Evolutionary conservation across 2,329 filamentous ascomycete species (phyloP).

Genomic region (Arthrobotrys entomopaga): DNA sequence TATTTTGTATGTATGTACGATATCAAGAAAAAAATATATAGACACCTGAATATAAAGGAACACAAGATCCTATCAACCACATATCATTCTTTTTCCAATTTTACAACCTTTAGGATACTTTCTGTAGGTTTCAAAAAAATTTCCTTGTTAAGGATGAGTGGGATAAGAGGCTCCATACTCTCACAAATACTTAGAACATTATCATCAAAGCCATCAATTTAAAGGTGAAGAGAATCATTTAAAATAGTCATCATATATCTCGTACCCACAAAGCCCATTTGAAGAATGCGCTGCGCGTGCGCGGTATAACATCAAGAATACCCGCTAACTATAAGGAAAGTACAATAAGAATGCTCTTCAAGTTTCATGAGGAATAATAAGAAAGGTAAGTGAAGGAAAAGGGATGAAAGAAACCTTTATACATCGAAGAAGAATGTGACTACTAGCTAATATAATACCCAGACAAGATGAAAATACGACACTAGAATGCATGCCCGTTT

Average conservation of each 20-base stretch:
- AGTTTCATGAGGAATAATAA: neutral
- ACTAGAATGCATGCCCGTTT: conserved; percentile 4
- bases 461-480: neutral
- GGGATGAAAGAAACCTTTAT: conserved; percentile 35
- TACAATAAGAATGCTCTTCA: conserved; percentile 16
- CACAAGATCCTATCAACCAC: too few relatives aligned
- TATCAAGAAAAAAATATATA: neutral
- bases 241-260: neutral
- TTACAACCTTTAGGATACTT: too few relatives aligned
- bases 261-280: too few relatives aligned
- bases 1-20: conserved; percentile 11
- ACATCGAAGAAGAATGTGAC: conserved; percentile 45
- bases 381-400: neutral
- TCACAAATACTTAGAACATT: too few relatives aligned
- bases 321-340: conserved; percentile 23
- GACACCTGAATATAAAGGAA: too few relatives aligned
- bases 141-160: too few relatives aligned
- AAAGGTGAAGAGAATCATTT: too few relatives aligned
- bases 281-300: too few relatives aligned
- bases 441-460: neutral
- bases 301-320: conserved; percentile 21
- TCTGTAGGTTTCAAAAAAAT: too few relatives aligned
- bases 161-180: too few relatives aligned
- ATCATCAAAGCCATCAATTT: too few relatives aligned
- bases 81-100: too few relatives aligned